Base-by-base conservation (phyloP, 768 basidiomycete species). In the Lentinula sp. region DNA sequence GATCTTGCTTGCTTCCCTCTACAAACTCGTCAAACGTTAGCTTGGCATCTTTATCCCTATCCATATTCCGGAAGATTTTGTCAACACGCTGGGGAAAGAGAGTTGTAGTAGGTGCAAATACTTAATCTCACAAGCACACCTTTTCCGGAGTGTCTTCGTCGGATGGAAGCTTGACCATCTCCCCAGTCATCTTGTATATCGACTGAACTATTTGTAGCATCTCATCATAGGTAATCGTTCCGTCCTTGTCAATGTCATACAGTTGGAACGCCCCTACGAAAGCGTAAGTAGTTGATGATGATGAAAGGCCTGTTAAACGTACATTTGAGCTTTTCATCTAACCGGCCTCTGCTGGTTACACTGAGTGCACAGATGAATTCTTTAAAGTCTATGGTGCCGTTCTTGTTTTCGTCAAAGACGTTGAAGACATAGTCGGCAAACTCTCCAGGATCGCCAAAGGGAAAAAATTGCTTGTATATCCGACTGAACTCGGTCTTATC, bases 101-200 rank as follows among this genome's bases (percentile, higher is more conserved):
- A 64, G 61, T 66, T 56, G 68, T 7, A 63, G 39, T 53, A 54
- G 40, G 57, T 54, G 46, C 23, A 49, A 58, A 55, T 37, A 52
- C 61, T 60, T 59, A 31, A 63, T 45, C 39, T 35, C 39, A 28
- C 34, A 40, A 74, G 50, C 50, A 57, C 67, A 86, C 95, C 91
- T 98, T 99, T 75, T 98, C 95, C 1, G 97, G 96, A n/a, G 97
- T 99, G 76, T 98, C 95, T 75, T 99, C 97, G 71, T 98, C 97
- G 43, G 88, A 80, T n/a, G 97, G 95, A 21, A 98, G 84, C 72
- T 95, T 95, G 65, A 98, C 96, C 95, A 98, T 98, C 74, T 95
- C 88, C 18, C 97, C 97, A 4, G 97, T 98, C 97, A 99, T 98
- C 84, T 96, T 98, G 82, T 98, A 99, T 77, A 99, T 99, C 49